Evolutionary conservation across 2,329 filamentous ascomycete genomes (phyloP), one percentile per base, ranked within the genome.

Genomic region (Microsporum ferrugineum): DNA sequence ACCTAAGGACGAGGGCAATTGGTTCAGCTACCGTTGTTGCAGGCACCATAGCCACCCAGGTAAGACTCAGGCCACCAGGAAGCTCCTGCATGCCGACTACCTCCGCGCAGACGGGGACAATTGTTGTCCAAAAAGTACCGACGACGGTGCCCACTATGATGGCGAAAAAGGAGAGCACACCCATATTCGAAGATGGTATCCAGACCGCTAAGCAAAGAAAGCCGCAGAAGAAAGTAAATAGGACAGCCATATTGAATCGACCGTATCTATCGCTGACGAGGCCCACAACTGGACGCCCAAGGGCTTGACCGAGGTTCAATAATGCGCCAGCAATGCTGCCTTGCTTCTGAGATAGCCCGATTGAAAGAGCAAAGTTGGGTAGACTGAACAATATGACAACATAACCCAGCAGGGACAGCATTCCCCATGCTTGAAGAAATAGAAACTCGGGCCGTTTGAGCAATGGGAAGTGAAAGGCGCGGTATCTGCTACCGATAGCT

Each of bases 371-470:
- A 67, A 85, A 88, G 62, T 81, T 84, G 1, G 85, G 81, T 6
- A 88, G 71, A 2, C 80, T 84, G 72, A 86, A 88, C 1, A 87
- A 75, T 1, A 88, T 71, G 0, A 84, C 81, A 23, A 86, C 81
- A 65, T 88, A 88, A 4, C 82, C 85, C 4, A 88, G 73, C 78
- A 86, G 83, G 58, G 78, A 83, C 63, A 86, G 76, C 62, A 82
- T 77, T 0, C 82, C 84, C 74, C 82, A 88, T 2, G 69, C 73
- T 27, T 84, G 73, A n/a, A 87, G 73, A 0, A 85, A 75, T 2
- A 83, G 62, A 62, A 84, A 84, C 65, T 87, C 80, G 0, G 76
- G 71, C 0, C 78, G 76, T 49, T 73, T 76, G 65, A 86, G 80
- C 4, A 85, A 68, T 2, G 74, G 72, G 29, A 78, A 68, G 66